Evolutionary conservation across 73 alveolate species (phyloP), one percentile per base, ranked within the genome.

Genomic region (Paramecium sonneborni): DNA sequence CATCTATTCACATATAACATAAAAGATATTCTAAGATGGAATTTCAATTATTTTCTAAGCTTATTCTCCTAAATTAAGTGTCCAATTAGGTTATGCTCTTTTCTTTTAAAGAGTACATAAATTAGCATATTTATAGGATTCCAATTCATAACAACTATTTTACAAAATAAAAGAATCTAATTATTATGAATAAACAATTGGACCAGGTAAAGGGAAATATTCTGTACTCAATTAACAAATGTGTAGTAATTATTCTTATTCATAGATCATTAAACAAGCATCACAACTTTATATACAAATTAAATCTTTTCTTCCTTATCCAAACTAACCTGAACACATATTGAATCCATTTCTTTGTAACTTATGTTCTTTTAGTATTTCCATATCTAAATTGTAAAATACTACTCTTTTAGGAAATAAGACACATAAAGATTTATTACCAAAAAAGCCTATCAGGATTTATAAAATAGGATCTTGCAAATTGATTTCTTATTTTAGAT

Each of bases 61-160:
- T 34, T 88, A 23, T 44, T 88, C 94, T 1, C 94, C 94, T n/a
- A 88, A 23, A 88, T 88, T 88, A 1, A 68, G 43, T 3, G 85
- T 88, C 94, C 94, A 88, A 88, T 88, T 82, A 14, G 90, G 90
- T n/a, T 69, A 41, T 6, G 87, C 94, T 69, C 87, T 88, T 38
- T 72, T 62, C 70, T 88, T 43, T n/a, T 62, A 15, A 1, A 43
- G 46, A 1, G 94, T 58, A 24, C 79, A 84, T 39, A 88, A 32
- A 82, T 88, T 70, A 3, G 94, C 76, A 44, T 43, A 69, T 88
- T 88, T 88, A 48, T 88, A 88, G 5, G 67, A 62, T 48, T 88
- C 94, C 12, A 88, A 35, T 88, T 88, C 94, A 44, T 88, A 88
- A 11, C 91, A 88, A 43, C 88, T 56, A 28, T 69, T 88, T 88